Percentiles rank a stretch among this genome's conserved stretches.
These are phyloP conservation scores for Penicillium decumbens DNA, from an alignment of 2,329 filamentous ascomycete genomes.

Conservation along the genomic window DNA sequence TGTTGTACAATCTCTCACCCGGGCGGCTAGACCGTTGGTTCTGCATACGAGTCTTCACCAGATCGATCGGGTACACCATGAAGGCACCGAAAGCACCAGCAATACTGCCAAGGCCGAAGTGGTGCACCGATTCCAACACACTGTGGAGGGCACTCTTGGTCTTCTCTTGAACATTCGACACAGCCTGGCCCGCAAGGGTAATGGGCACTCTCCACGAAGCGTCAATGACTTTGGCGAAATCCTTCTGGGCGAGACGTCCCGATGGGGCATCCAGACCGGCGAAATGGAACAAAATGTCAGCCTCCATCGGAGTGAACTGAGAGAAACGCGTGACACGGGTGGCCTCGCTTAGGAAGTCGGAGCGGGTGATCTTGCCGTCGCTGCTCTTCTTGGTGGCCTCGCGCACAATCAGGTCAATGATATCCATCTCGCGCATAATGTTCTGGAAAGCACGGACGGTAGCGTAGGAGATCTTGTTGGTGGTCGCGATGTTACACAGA, in stretches of 20 bases:
- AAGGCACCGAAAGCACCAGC: constrained; percentile 97
- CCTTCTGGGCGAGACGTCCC: constrained; percentile 71
- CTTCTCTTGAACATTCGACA: constrained; percentile 46
- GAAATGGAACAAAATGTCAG: constrained; percentile 98
- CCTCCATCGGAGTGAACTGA: constrained; percentile 96
- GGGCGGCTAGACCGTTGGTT: constrained; percentile 83
- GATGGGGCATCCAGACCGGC: constrained; percentile 86
- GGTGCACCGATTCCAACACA: constrained; percentile 73
- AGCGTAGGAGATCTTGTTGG: constrained; percentile 94
- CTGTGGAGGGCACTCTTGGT: constrained; percentile 58
- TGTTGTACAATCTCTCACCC: constrained; percentile 89
- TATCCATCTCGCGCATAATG: constrained; percentile 94
- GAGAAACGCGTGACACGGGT: constrained; percentile 88
- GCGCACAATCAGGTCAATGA: constrained; percentile 88
- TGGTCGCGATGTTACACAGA: constrained; percentile 87
- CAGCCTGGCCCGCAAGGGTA: constrained; percentile 48
- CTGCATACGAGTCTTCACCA: constrained; percentile 98
- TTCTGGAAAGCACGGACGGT: constrained; percentile 98
- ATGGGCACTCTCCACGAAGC: constrained; percentile 76
- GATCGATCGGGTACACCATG: constrained; percentile 98
- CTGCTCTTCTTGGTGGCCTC: constrained; percentile 76
- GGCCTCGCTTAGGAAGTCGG: constrained; percentile 93
- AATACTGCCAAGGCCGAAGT: constrained; percentile 82
- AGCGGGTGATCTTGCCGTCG: constrained; percentile 88
- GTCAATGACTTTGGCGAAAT: constrained; percentile 94